These are phyloP conservation scores for Podosphaera fusca DNA, from an alignment of 2,329 filamentous ascomycete species.

Conservation along the genomic window DNA sequence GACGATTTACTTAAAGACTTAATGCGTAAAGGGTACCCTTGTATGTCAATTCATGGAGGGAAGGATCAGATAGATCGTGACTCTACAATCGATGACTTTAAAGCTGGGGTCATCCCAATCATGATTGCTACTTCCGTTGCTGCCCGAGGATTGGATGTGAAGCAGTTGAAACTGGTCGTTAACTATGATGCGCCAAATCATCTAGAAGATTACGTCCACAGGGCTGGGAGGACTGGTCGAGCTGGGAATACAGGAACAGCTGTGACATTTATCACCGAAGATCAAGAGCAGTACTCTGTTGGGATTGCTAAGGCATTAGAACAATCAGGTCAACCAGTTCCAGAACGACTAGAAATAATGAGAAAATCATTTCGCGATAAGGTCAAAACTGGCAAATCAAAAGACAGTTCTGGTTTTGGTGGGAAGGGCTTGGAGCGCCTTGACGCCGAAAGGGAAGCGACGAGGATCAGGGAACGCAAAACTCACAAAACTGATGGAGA, in stretches of 20 bases:
- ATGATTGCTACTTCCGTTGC: slow-evolving; percentile 89
- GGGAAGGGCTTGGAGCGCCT: slow-evolving; percentile 83
- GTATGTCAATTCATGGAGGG: slow-evolving; percentile 82
- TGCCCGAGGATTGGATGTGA: slow-evolving; percentile 83
- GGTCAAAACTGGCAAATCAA: slow-evolving; percentile 78
- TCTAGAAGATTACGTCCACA: slow-evolving; percentile 88
- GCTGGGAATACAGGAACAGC: slow-evolving; percentile 88
- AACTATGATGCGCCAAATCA: slow-evolving; percentile 92
- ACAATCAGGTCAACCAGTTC: slow-evolving; percentile 68
- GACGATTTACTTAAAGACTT: slow-evolving; percentile 59
- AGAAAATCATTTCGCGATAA: slow-evolving; percentile 61
- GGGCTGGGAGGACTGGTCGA: slow-evolving; percentile 77
- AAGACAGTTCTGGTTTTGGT: slow-evolving; percentile 74
- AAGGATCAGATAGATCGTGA: slow-evolving; percentile 88
- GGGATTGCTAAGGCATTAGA: slow-evolving; percentile 72
- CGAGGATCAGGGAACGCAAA: slow-evolving; percentile 66
- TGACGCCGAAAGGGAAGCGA: slow-evolving; percentile 73
- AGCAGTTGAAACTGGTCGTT: slow-evolving; percentile 84
- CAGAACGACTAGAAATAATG: slow-evolving; percentile 43
- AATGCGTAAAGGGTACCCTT: slow-evolving; percentile 66
- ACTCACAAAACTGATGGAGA: slow-evolving; percentile 74
- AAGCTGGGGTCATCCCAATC: slow-evolving; percentile 69
- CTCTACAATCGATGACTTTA: slow-evolving; percentile 82
- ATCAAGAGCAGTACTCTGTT: slow-evolving; percentile 74
- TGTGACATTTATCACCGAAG: slow-evolving; percentile 77